Conservation (phyloP, 2,329 filamentous ascomycete species). For the Aureobasidium sp. region DNA sequence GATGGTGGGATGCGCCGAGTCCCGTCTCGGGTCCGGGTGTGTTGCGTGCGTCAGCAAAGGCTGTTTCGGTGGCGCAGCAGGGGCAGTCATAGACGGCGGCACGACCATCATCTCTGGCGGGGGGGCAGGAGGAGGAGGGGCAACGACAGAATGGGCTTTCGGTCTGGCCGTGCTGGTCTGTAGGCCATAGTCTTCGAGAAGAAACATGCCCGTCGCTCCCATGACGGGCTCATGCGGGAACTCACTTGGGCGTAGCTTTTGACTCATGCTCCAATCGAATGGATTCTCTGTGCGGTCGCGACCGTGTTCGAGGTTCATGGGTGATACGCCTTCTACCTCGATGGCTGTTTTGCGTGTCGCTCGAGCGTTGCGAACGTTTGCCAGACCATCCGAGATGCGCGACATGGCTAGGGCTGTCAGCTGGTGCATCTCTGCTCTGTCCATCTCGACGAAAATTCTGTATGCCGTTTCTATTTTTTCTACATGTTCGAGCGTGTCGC, state of each 20-base stretch:
- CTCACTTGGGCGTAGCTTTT: slow-evolving; percentile 20
- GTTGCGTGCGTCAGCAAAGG: background rate
- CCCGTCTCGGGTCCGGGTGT: background rate
- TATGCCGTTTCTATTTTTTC: slow-evolving; percentile 37
- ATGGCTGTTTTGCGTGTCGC: slow-evolving; percentile 1
- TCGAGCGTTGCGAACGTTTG: slow-evolving; percentile 14
- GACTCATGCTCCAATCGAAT: background rate
- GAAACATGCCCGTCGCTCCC: slow-evolving; percentile 42
- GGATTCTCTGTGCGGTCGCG: background rate
- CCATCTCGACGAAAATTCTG: slow-evolving; percentile 37
- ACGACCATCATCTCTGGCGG: background rate
- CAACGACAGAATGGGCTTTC: background rate
- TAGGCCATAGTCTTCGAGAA: slow-evolving; percentile 41
- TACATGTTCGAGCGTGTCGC: slow-evolving; percentile 31
- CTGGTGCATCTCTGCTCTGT: slow-evolving; percentile 38
- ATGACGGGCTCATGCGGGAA: slow-evolving; percentile 36
- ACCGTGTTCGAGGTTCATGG: background rate
- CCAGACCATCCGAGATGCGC: slow-evolving; percentile 29
- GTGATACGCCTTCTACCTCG: background rate
- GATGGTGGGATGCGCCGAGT: slow-evolving; percentile 6
- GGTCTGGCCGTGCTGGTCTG: slow-evolving; percentile 23
- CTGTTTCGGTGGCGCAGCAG: background rate
- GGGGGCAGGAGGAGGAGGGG: background rate
- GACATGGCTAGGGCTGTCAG: slow-evolving; percentile 40
- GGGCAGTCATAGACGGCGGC: background rate